Conservation (phyloP, 345 rosid genomes). For the Syzygium aromaticum region DNA sequence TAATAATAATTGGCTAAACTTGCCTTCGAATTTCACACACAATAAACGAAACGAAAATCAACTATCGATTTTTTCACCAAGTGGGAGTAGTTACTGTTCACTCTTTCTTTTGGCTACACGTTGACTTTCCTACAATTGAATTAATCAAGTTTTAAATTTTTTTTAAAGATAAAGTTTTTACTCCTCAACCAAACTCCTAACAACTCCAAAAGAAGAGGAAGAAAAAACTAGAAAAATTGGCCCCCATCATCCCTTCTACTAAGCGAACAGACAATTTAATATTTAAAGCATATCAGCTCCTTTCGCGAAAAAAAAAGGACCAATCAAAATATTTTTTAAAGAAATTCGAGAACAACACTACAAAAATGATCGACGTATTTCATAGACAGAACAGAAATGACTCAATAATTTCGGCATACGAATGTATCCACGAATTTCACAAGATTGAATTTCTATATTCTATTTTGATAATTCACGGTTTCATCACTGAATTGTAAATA, state of each 20-base stretch:
- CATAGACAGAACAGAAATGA: background rate
- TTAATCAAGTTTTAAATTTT: background rate
- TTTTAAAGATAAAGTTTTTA: background rate
- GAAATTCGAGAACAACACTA: background rate
- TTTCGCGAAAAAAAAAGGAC: background rate
- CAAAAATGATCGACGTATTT: background rate
- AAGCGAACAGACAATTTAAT: background rate
- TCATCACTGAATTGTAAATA: too few relatives aligned
- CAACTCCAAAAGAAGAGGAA: background rate
- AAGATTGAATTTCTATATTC: background rate
- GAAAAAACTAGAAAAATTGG: background rate
- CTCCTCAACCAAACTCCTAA: background rate
- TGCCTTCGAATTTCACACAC: background rate
- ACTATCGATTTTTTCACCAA: background rate
- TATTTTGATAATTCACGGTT: background rate
- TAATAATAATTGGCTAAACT: background rate
- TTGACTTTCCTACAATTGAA: background rate
- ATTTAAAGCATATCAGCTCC: background rate
- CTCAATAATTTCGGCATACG: background rate
- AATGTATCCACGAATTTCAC: background rate
- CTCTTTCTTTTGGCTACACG: background rate
- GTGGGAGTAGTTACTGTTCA: background rate
- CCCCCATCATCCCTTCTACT: background rate
- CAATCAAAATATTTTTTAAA: background rate
- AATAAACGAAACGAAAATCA: background rate